phyloP scores from a whole-genome alignment of 2,329 filamentous ascomycete genomes.

The Fusarium fujikuroi region DNA sequence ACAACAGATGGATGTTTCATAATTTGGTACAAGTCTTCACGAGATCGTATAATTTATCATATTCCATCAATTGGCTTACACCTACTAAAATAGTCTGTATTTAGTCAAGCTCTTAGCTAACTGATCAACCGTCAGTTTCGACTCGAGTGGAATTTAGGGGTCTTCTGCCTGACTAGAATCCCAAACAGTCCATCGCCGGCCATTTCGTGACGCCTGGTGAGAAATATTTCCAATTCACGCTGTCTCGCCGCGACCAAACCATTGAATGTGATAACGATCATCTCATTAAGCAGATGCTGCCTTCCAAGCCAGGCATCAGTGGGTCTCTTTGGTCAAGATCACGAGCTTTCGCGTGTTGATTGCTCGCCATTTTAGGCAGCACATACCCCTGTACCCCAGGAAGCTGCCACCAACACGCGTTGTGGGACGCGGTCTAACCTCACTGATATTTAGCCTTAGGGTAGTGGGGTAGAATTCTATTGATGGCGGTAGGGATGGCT shows the following conservation, averaged over 20 bases:
- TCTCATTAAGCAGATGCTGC: not conserved
- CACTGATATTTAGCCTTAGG: conserved; percentile 8
- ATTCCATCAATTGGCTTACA: not conserved
- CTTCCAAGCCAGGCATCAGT: conserved; percentile 39
- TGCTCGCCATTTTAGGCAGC: conserved; percentile 38
- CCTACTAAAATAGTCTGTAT: not conserved
- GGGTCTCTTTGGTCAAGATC: conserved; percentile 14
- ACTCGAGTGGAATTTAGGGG: not conserved
- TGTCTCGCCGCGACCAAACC: conserved; percentile 2
- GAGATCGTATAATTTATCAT: not conserved
- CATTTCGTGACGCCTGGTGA: conserved; percentile 2
- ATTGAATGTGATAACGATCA: conserved; percentile 20
- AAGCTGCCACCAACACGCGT: conserved; percentile 18
- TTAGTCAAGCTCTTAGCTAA: not conserved
- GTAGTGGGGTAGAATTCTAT: conserved; percentile 11
- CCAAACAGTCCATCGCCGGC: conserved; percentile 17
- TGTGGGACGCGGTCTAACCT: conserved; percentile 25
- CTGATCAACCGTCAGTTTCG: not conserved
- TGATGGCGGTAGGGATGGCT: conserved; percentile 24
- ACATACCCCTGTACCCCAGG: conserved; percentile 24
- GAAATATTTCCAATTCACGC: conserved; percentile 30
- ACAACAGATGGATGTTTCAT: not conserved
- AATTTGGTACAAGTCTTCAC: not conserved
- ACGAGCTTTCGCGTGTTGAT: conserved; percentile 42
- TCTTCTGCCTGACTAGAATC: conserved; percentile 28